Percentiles rank a stretch among this genome's conserved stretches.
Evolutionary conservation across 2,329 filamentous ascomycete species (phyloP).

Genomic region (Alternaria rosae): DNA sequence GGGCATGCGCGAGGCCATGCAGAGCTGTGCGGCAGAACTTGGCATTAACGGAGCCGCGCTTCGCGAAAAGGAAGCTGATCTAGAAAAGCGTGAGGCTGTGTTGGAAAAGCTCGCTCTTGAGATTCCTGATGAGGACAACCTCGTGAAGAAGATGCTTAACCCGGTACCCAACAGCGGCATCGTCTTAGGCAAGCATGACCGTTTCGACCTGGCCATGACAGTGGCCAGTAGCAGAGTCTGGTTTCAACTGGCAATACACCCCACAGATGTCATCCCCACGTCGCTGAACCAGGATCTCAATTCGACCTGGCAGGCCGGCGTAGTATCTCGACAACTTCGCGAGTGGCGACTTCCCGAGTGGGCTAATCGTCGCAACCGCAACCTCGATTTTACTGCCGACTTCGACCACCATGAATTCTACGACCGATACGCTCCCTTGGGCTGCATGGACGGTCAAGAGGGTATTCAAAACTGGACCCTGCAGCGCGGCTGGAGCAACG

Average conservation of each 20-base stretch:
- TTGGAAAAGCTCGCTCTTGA: slow-evolving; percentile 88
- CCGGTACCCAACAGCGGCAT: slow-evolving; percentile 81
- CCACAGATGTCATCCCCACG: slow-evolving; percentile 83
- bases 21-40: slow-evolving; percentile 78
- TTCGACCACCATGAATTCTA: slow-evolving; percentile 95
- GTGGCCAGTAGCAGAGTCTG: slow-evolving; percentile 88
- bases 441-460: slow-evolving; percentile 88
- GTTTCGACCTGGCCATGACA: slow-evolving; percentile 77
- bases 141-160: slow-evolving; percentile 82
- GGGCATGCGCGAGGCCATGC: slow-evolving; percentile 85
- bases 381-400: slow-evolving; percentile 94
- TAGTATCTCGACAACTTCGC: slow-evolving; percentile 89
- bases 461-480: slow-evolving; percentile 94
- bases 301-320: slow-evolving; percentile 92
- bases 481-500: slow-evolving; percentile 97
- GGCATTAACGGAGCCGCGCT: slow-evolving; percentile 73
- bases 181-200: slow-evolving; percentile 76
- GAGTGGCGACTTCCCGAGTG: slow-evolving; percentile 95
- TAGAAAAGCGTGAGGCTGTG: slow-evolving; percentile 82
- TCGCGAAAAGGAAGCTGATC: slow-evolving; percentile 76
- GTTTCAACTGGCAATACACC: slow-evolving; percentile 93
- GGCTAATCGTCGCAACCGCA: slow-evolving; percentile 90
- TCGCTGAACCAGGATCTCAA: slow-evolving; percentile 75
- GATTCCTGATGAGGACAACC: slow-evolving; percentile 81
- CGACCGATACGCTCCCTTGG: slow-evolving; percentile 79